Base-by-base conservation (phyloP, 345 rosid species). In the Camelina neglecta region DNA sequence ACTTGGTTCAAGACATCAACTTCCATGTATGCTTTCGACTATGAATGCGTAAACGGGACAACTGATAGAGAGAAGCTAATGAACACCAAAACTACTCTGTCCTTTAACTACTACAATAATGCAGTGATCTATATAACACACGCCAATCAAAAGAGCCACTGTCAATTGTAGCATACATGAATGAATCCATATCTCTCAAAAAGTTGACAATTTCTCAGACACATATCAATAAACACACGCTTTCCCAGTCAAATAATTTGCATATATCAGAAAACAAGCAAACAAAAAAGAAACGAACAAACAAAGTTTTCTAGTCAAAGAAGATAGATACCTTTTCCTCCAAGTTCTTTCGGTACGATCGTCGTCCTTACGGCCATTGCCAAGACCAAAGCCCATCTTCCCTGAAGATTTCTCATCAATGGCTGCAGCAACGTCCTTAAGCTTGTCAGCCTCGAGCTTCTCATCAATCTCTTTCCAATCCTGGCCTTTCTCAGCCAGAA, bases 401-500 rank as follows among this genome's bases (percentile, higher is more conserved):
- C 86, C 82, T 11, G 73, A 67, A 21, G 83, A 68, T 15, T 66
- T 76, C 65, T 83, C 93, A 4, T 71, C 83, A 15, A 65, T 36
- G 18, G 24, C 80, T 0, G 72, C 70, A n/a, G 71, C 75, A 1
- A 69, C 73, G 9, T 87, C 92, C 76, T 77, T 85, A 16, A 87
- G 55, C 79, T 79, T 92, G 36, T 76, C 70, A 10, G 85, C 77
- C 67, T 81, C 93, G 13, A 95, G 79, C 83, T 89, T 95, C 88
- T 87, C 98, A 61, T 95, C 98, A 73, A 92, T 90, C 87, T 90
- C 96, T 72, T 92, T 95, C 91, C 89, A 89, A 44, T 92, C 98
- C 77, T 83, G 80, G 20, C 99, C 98, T 67, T 95, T 89, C 88
- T 89, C 96, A 48, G 91, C 92, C 84, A 95, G 73, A 24, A 92